Evolutionary conservation across 768 basidiomycete genomes (phyloP).

Genomic region (Leucocoprinus birnbaumii): DNA sequence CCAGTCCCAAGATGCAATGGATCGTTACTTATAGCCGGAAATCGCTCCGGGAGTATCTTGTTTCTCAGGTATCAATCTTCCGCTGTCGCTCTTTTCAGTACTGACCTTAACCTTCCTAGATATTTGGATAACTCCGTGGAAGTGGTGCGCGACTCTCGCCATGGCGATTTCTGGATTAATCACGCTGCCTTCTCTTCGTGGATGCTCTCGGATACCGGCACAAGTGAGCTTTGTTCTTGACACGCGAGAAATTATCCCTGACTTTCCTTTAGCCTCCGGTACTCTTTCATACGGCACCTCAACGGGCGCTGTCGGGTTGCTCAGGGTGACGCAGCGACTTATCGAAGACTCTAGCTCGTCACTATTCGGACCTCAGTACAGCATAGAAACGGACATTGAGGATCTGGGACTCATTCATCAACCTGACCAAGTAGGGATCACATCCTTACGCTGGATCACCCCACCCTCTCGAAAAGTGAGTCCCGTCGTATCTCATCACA

Average conservation of each 20-base stretch:
- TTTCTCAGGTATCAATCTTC: constrained; percentile 47
- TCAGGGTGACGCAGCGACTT: constrained; percentile 51
- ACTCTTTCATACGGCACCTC: constrained; percentile 55
- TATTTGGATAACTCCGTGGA: background rate
- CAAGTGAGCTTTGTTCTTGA: constrained; percentile 33
- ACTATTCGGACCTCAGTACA: constrained; percentile 31
- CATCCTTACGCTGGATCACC: constrained; percentile 57
- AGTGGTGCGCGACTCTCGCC: constrained; percentile 31
- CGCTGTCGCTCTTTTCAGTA: background rate
- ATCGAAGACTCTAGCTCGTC: constrained; percentile 18
- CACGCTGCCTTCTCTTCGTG: constrained; percentile 61
- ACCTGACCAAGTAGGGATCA: constrained; percentile 42
- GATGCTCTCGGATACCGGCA: constrained; percentile 31
- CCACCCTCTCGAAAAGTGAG: constrained; percentile 35
- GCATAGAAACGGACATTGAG: constrained; percentile 30
- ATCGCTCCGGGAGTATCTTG: constrained; percentile 57
- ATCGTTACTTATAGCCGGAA: constrained; percentile 71
- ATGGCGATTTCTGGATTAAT: constrained; percentile 63
- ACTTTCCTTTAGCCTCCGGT: constrained; percentile 45
- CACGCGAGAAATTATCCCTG: background rate
- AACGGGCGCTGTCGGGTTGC: constrained; percentile 54
- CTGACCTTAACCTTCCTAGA: background rate
- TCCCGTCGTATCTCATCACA: constrained; percentile 5
- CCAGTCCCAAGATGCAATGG: constrained; percentile 51
- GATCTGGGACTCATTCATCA: constrained; percentile 22